A percentile compares a stretch with the other conserved stretches of the same genome.
phyloP scores from a whole-genome alignment of 1,284 basidiomycete genomes.

The Tausonia pullulans region DNA sequence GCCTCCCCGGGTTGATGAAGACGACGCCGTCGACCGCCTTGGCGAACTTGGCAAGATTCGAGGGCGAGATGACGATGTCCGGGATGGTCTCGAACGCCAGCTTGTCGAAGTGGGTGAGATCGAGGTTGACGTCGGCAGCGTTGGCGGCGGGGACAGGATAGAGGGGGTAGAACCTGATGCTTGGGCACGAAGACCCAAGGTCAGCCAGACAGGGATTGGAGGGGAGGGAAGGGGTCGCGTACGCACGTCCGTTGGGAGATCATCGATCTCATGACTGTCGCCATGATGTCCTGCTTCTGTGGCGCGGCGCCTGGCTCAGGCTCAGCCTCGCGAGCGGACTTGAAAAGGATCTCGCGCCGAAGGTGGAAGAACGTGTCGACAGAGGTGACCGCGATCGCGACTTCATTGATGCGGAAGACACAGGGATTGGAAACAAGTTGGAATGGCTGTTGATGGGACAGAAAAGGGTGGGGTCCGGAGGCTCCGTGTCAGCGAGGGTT shows the following conservation, averaged over 20 bases:
- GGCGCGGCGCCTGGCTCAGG: slow-evolving; percentile 33
- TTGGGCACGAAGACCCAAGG: neutral
- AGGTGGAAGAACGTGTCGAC: slow-evolving; percentile 84
- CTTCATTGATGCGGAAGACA: slow-evolving; percentile 70
- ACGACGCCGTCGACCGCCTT: slow-evolving; percentile 47
- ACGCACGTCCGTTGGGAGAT: slow-evolving; percentile 71
- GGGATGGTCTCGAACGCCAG: slow-evolving; percentile 44
- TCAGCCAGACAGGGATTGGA: neutral
- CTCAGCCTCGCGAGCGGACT: slow-evolving; percentile 55
- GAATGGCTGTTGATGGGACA: slow-evolving; percentile 47
- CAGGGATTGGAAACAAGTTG: slow-evolving; percentile 77
- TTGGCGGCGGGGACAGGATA: slow-evolving; percentile 73
- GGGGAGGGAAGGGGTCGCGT: neutral
- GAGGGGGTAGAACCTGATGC: slow-evolving; percentile 76
- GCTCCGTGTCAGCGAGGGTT: no score
- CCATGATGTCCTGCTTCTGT: slow-evolving; percentile 56
- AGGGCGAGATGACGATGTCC: slow-evolving; percentile 74
- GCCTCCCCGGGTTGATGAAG: slow-evolving; percentile 33
- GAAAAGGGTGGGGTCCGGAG: neutral
- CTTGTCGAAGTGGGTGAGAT: slow-evolving; percentile 55
- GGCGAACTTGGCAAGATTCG: slow-evolving; percentile 69
- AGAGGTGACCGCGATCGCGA: slow-evolving; percentile 65
- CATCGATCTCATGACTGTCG: slow-evolving; percentile 64
- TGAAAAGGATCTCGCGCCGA: slow-evolving; percentile 68
- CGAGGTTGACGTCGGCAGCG: slow-evolving; percentile 69